phyloP scores from a whole-genome alignment of 2,329 filamentous ascomycete species.

The Sporothrix luriei region DNA sequence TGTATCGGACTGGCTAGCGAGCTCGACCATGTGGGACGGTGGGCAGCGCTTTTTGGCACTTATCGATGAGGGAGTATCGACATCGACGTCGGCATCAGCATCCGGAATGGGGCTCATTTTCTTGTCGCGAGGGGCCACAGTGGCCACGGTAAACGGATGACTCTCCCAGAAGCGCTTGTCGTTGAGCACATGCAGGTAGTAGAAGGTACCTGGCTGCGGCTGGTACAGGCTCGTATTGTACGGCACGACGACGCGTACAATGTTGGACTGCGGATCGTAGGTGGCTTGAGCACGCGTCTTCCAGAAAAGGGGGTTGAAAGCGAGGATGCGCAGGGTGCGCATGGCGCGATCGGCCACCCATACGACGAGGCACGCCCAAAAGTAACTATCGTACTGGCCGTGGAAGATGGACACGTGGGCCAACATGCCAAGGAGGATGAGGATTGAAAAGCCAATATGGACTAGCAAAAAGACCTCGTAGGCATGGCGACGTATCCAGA shows the following conservation, averaged over 20 bases:
- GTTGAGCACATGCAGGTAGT: slow-evolving; percentile 50
- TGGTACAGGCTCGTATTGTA: slow-evolving; percentile 39
- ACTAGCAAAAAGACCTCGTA: slow-evolving; percentile 55
- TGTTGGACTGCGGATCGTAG: slow-evolving; percentile 47
- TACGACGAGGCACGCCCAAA: slow-evolving; percentile 30
- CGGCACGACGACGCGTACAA: slow-evolving; percentile 48
- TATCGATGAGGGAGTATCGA: neutral
- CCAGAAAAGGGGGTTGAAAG: slow-evolving; percentile 43
- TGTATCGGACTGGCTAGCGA: slow-evolving; percentile 11
- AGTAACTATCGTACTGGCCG: slow-evolving; percentile 47
- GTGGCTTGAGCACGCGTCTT: slow-evolving; percentile 40
- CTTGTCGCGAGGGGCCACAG: slow-evolving; percentile 25
- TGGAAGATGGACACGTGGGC: slow-evolving; percentile 48
- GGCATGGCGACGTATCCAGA: slow-evolving; percentile 54
- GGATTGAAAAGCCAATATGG: slow-evolving; percentile 48
- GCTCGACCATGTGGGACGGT: slow-evolving; percentile 10
- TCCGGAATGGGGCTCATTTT: neutral
- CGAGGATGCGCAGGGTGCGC: slow-evolving; percentile 49
- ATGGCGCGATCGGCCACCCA: slow-evolving; percentile 35
- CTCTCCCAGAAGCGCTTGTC: slow-evolving; percentile 51
- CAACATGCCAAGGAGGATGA: slow-evolving; percentile 45
- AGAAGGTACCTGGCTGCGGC: slow-evolving; percentile 49
- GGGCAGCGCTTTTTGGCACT: neutral
- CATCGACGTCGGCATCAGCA: neutral
- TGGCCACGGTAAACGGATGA: slow-evolving; percentile 54